These are phyloP conservation scores for Niveomyces coronatus DNA, from an alignment of 2,329 filamentous ascomycete species.

Conservation along the genomic window DNA sequence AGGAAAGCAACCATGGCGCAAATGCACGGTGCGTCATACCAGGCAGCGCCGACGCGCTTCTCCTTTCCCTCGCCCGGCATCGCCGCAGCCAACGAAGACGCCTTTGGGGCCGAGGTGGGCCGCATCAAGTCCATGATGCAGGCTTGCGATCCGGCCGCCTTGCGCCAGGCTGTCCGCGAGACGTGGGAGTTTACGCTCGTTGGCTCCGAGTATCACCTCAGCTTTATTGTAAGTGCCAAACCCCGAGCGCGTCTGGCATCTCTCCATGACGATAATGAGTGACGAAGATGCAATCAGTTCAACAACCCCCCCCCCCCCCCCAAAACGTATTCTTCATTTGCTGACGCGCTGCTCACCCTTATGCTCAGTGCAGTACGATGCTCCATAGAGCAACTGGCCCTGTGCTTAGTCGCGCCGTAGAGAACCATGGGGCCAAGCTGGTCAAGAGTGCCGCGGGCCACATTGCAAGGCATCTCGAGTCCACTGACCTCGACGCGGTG, in stretches of 20 bases:
- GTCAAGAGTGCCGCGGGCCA: conserved; percentile 29
- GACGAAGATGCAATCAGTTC: no score
- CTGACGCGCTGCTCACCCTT: background rate
- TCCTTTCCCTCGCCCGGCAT: background rate
- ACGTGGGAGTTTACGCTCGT: conserved; percentile 34
- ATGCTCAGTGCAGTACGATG: conserved; percentile 38
- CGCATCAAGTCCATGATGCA: conserved; percentile 18
- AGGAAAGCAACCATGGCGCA: conserved; percentile 1
- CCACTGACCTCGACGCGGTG: conserved; percentile 34
- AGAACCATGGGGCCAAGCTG: conserved; percentile 36
- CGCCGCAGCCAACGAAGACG: background rate
- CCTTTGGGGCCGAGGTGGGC: conserved; percentile 1
- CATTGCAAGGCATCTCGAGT: conserved; percentile 30
- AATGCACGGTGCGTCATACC: background rate
- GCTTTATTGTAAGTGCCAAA: conserved; percentile 35
- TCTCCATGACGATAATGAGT: no score
- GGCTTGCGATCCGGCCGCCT: conserved; percentile 27
- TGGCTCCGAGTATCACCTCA: conserved; percentile 35
- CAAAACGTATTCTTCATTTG: background rate
- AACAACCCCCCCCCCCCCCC: no score
- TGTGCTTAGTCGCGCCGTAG: conserved; percentile 28
- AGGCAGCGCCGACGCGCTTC: background rate
- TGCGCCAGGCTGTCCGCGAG: conserved; percentile 32
- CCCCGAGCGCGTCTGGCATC: no score
- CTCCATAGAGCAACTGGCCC: conserved; percentile 32